Base-by-base conservation (phyloP, 1,139 yeast genomes). In the Zygoascus sp. region DNA sequence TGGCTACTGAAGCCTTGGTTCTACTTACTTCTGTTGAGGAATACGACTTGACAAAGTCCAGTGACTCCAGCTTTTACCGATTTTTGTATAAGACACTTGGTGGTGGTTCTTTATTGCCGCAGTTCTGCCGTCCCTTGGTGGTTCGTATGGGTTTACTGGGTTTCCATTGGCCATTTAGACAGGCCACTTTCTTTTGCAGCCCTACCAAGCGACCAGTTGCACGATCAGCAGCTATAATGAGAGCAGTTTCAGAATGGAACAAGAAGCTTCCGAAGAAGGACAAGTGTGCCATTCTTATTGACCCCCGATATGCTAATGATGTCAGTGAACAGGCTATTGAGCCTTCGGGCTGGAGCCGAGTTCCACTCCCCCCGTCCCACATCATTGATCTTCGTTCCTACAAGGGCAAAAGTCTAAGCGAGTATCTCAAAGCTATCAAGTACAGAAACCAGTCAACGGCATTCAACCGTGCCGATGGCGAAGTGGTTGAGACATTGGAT, bases 101-200 rank as follows among this genome's bases (percentile, higher is more conserved):
- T 5, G 56, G 61, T 23, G 52, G 61, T 10, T 63, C 73, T 1
- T 40, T 30, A 20, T 21, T 30, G 17, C 34, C 34, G 11, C 6
- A 4, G 15, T 30, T 15, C 17, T 30, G 15, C 34, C 43, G 37
- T 7, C 55, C 68, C 2, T 53, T 70, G 20, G 65, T 70, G 42
- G 64, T 72, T 19, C 62, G 70, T 27, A 58, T 72, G 58, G 76
- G 76, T 1, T 57, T 72, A 23, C 52, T 72, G 30, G 75, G 72
- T 2, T 71, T 72, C 50, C 76, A 72, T 50, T 72, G 76, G 76
- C 76, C 76, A n/a, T 72, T 72, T 52, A 60, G 72, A 32, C 67
- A 73, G 53, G 59, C 72, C 4, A 68, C 70, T 4, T 68, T 71
- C 50, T 72, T 67, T 53, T 66, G 72, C 22, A 58, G 70, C 28